Percentiles rank a stretch among this genome's conserved stretches.
These are phyloP conservation scores for Ogataea naganishii DNA, from an alignment of 805 yeast species.

Conservation along the genomic window DNA sequence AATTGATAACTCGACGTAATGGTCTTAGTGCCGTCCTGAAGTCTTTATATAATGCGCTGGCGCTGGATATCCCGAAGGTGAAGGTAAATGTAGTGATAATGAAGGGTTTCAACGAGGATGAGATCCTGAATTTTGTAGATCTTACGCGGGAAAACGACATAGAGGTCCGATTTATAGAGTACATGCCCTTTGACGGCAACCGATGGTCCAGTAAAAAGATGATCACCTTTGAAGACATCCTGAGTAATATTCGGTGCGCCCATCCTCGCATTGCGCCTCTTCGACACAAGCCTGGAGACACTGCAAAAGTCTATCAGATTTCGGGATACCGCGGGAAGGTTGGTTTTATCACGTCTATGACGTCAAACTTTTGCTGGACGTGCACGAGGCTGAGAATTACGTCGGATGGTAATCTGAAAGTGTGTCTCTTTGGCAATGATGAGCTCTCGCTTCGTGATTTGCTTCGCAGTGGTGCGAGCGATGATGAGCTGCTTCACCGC, in stretches of 20 bases:
- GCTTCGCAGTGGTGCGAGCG: slow-evolving; percentile 27
- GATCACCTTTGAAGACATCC: slow-evolving; percentile 36
- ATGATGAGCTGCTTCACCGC: slow-evolving; percentile 27
- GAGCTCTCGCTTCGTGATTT: slow-evolving; percentile 40
- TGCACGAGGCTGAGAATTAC: slow-evolving; percentile 46
- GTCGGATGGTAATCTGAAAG: slow-evolving; percentile 46
- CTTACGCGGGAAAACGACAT: slow-evolving; percentile 29
- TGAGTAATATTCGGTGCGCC: slow-evolving; percentile 20
- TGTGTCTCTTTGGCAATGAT: slow-evolving; percentile 43
- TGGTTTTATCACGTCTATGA: slow-evolving; percentile 51
- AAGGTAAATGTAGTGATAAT: slow-evolving; percentile 44
- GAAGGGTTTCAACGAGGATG: slow-evolving; percentile 43
- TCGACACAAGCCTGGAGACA: slow-evolving; percentile 32
- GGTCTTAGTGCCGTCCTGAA: slow-evolving; percentile 38
- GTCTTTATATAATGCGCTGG: slow-evolving; percentile 34
- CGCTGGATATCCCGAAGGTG: slow-evolving; percentile 33
- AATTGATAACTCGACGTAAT: slow-evolving; percentile 38
- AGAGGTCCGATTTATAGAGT: slow-evolving; percentile 46
- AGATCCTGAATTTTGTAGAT: slow-evolving; percentile 36
- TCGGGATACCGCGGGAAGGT: slow-evolving; percentile 34
- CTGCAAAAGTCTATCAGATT: slow-evolving; percentile 37
- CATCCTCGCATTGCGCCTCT: slow-evolving; percentile 20
- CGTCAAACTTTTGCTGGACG: slow-evolving; percentile 40
- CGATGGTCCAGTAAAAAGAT: slow-evolving; percentile 39
- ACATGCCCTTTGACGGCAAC: slow-evolving; percentile 53